Conservation (phyloP, 768 basidiomycete genomes). For the Wakefieldia striispora region DNA sequence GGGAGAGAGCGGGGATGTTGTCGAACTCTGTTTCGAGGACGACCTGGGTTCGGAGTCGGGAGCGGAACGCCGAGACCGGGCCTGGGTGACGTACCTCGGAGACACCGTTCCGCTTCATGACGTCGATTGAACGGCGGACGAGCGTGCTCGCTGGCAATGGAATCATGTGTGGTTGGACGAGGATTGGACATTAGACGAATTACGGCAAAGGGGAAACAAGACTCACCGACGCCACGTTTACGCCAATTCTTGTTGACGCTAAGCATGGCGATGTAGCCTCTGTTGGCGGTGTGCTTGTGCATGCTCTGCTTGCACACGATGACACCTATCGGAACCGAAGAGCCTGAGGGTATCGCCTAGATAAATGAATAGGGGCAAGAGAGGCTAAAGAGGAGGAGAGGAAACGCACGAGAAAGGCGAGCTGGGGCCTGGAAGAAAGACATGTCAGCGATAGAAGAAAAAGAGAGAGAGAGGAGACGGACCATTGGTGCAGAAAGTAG, state of each 20-base stretch:
- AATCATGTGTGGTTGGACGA: conserved; percentile 18
- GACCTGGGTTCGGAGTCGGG: conserved; percentile 47
- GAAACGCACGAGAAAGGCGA: conserved; percentile 67
- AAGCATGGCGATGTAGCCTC: conserved; percentile 99
- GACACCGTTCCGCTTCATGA: conserved; percentile 80
- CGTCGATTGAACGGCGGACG: conserved; percentile 76
- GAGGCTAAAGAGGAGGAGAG: too few species aligned
- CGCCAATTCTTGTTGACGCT: conserved; percentile 83
- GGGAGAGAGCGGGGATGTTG: conserved; percentile 80
- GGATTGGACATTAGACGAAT: not conserved
- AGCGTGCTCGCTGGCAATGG: conserved; percentile 71
- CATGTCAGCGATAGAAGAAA: conserved; percentile 1
- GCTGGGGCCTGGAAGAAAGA: conserved; percentile 66
- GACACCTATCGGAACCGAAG: conserved; percentile 72
- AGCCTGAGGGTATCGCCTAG: conserved; percentile 29
- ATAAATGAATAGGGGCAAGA: not conserved
- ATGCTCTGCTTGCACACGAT: conserved; percentile 97
- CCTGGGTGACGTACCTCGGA: conserved; percentile 64
- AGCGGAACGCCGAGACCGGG: not conserved
- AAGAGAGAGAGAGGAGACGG: conserved; percentile 32
- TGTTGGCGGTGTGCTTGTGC: conserved; percentile 69
- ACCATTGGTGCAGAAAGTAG: conserved; percentile 97
- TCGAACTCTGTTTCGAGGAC: conserved; percentile 96
- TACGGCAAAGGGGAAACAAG: conserved; percentile 14
- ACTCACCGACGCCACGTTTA: conserved; percentile 90